phyloP scores from a whole-genome alignment of 169 alveolate species.

The Perkinsus olseni region DNA sequence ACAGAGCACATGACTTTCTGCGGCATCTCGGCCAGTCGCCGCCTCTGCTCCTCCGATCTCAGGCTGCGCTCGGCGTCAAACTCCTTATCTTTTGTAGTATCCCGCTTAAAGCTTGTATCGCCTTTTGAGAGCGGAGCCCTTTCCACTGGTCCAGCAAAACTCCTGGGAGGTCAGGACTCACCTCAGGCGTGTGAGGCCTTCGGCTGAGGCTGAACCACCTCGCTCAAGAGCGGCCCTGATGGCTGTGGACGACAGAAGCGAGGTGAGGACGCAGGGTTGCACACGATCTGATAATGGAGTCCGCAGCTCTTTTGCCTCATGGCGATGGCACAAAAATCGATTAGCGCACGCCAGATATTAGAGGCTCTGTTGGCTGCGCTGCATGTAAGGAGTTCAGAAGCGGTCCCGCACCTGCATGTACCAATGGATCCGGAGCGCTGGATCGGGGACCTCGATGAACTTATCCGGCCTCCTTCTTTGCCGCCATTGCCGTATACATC shows the following conservation, averaged over 20 bases:
- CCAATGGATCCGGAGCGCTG: not conserved
- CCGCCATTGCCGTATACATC: not conserved
- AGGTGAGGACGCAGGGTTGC: too few relatives aligned
- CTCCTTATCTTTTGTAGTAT: not conserved
- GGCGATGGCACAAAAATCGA: too few relatives aligned
- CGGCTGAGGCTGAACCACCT: not conserved
- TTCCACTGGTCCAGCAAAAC: not conserved
- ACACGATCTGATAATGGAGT: too few relatives aligned
- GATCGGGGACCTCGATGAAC: not conserved
- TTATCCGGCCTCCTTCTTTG: not conserved
- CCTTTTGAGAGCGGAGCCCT: not conserved
- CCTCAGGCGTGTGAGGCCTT: not conserved
- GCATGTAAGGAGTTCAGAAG: not conserved
- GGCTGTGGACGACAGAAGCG: too few relatives aligned
- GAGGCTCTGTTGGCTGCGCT: not conserved
- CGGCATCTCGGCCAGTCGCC: not conserved
- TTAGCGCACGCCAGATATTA: too few relatives aligned
- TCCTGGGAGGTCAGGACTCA: not conserved
- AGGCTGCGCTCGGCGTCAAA: not conserved
- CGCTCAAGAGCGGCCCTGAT: not conserved
- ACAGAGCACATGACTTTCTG: not conserved
- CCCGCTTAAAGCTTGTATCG: not conserved
- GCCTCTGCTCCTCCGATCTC: not conserved
- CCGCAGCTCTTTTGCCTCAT: too few relatives aligned
- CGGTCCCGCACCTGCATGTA: not conserved